phyloP scores from a whole-genome alignment of 2,329 filamentous ascomycete species.

The Pyrenophora tritici-repentis region DNA sequence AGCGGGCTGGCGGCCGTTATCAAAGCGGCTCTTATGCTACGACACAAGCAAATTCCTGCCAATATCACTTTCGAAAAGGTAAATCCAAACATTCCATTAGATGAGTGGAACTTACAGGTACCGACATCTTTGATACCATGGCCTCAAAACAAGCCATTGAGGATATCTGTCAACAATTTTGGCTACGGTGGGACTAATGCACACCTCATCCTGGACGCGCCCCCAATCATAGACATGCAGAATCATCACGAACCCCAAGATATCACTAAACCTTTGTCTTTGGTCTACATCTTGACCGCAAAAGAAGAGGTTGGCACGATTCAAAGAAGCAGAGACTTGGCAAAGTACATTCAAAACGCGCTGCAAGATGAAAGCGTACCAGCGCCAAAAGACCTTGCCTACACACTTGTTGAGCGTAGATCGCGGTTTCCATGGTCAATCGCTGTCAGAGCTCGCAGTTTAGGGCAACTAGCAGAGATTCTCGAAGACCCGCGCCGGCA shows the following conservation, averaged over 20 bases:
- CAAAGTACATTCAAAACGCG: slow-evolving; percentile 2
- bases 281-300: slow-evolving; percentile 1
- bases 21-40: too few species aligned
- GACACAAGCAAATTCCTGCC: background rate
- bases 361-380: too few species aligned
- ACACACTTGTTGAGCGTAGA: slow-evolving; percentile 15
- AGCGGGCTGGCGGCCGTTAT: too few species aligned
- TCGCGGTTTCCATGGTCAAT: slow-evolving; percentile 1
- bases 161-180: slow-evolving; percentile 20
- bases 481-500: background rate
- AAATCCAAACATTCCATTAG: slow-evolving; percentile 8
- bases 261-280: too few species aligned
- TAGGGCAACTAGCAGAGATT: background rate
- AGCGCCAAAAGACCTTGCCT: too few species aligned
- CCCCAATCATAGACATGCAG: too few species aligned
- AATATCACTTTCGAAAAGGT: slow-evolving; percentile 1
- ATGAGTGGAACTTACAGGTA: slow-evolving; percentile 3
- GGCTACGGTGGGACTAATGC: slow-evolving; percentile 27
- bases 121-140: slow-evolving; percentile 9
- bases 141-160: background rate
- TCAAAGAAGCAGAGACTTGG: background rate
- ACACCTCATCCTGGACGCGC: slow-evolving; percentile 31
- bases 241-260: too few species aligned
- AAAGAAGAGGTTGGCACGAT: slow-evolving; percentile 1
- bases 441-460: background rate